phyloP scores from a whole-genome alignment of 179 eudicot genomes.

The Patellifolia procumbens region DNA sequence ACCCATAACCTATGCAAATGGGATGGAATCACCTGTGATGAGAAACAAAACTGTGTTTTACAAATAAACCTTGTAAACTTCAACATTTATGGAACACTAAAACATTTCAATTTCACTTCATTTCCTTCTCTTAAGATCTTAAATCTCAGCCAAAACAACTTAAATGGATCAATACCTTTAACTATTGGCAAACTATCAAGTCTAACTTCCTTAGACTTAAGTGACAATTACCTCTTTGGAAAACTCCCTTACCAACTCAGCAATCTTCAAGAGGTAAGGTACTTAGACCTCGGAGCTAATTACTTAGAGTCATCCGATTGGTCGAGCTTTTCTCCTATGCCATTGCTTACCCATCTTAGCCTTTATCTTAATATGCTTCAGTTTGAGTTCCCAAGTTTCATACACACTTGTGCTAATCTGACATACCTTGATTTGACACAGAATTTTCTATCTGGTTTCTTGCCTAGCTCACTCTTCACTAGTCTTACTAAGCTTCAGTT shows the following conservation, averaged over 20 bases:
- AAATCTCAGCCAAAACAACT: constrained; percentile 22
- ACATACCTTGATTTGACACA: constrained; percentile 50
- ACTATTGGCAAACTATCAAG: constrained; percentile 21
- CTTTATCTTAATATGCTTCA: constrained; percentile 22
- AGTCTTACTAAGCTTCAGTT: constrained; percentile 23
- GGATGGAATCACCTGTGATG: constrained; percentile 53
- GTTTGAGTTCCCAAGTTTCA: constrained; percentile 43
- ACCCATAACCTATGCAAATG: constrained; percentile 49
- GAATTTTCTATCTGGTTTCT: constrained; percentile 23
- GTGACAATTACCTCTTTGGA: constrained; percentile 34
- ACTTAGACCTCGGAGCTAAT: constrained; percentile 46
- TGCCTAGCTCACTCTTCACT: constrained; percentile 14
- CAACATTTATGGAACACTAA: constrained; percentile 45
- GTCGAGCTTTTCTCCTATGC: constrained; percentile 31
- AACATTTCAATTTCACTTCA: constrained; percentile 39
- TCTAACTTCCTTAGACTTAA: constrained; percentile 36
- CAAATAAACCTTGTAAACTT: constrained; percentile 29
- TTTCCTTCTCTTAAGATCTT: constrained; percentile 47
- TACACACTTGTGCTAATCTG: constrained; percentile 27
- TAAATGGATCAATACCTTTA: constrained; percentile 40
- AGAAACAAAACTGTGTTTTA: constrained; percentile 12
- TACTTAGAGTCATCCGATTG: constrained; percentile 32
- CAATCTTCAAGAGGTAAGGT: constrained; percentile 27
- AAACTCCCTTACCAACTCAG: constrained; percentile 33
- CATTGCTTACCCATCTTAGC: constrained; percentile 34